phyloP scores from a whole-genome alignment of 495 filamentous ascomycete genomes.

The Penicillium waksmanii region DNA sequence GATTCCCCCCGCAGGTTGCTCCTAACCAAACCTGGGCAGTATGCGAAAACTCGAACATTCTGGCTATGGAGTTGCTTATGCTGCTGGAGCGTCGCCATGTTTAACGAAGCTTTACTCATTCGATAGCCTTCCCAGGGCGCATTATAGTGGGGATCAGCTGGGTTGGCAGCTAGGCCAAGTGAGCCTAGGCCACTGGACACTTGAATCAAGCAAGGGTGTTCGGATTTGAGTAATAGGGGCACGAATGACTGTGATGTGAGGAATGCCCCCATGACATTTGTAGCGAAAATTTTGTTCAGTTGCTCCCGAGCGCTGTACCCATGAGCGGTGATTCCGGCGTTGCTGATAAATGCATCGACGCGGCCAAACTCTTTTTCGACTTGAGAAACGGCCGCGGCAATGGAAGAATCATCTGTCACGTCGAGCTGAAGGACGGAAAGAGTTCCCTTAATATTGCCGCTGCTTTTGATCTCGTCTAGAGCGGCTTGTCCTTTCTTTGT shows the following conservation, averaged over 20 bases:
- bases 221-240: constrained; percentile 41
- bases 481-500: constrained; percentile 26
- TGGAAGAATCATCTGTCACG: constrained; percentile 34
- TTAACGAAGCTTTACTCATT: constrained; percentile 47
- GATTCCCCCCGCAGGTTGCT: constrained; percentile 40
- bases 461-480: constrained; percentile 17
- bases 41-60: constrained; percentile 31
- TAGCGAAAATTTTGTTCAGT: constrained; percentile 34
- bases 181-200: constrained; percentile 43
- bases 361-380: constrained; percentile 28
- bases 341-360: constrained; percentile 41
- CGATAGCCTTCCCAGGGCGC: constrained; percentile 34
- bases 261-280: constrained; percentile 42
- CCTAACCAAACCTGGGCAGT: constrained; percentile 36
- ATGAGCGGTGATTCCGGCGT: constrained; percentile 30
- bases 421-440: constrained; percentile 31
- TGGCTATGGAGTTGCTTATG: constrained; percentile 15
- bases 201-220: constrained; percentile 40
- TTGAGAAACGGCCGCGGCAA: constrained; percentile 24
- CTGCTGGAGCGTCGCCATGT: constrained; percentile 38
- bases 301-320: constrained; percentile 26
- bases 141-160: constrained; percentile 22
- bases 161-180: constrained; percentile 33
- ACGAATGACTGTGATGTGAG: constrained; percentile 43
- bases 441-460: constrained; percentile 22